A percentile compares a stretch with the other conserved stretches of the same genome.
These are phyloP conservation scores for Taphrina flavorubra DNA, from an alignment of 1,139 yeast genomes.

Conservation along the genomic window DNA sequence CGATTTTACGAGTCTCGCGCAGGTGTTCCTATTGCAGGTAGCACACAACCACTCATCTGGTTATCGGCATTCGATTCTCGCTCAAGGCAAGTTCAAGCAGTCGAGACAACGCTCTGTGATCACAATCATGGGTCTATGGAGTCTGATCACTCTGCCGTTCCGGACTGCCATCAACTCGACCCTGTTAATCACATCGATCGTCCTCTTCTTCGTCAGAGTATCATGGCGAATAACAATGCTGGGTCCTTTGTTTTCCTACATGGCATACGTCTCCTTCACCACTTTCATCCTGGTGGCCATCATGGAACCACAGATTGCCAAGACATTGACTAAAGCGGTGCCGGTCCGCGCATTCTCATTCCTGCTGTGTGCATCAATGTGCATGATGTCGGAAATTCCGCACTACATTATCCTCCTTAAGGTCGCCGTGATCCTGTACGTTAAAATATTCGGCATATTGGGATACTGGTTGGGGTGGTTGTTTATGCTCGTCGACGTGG, in stretches of 20 bases:
- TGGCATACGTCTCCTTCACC: constrained; percentile 19
- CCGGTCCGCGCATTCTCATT: constrained; percentile 7
- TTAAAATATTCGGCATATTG: constrained; percentile 13
- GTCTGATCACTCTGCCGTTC: constrained; percentile 16
- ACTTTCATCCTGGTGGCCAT: constrained; percentile 19
- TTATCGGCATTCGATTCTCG: background rate
- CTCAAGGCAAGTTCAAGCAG: background rate
- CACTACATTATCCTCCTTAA: constrained; percentile 24
- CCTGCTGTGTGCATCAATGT: constrained; percentile 6
- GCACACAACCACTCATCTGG: too few relatives aligned
- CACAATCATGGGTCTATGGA: constrained; percentile 22
- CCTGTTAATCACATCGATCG: background rate
- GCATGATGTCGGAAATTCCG: constrained; percentile 21
- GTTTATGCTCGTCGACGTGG: constrained; percentile 25
- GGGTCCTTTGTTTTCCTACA: constrained; percentile 14
- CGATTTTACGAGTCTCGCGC: background rate
- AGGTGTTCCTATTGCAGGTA: background rate
- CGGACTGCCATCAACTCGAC: background rate
- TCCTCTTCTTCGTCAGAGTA: constrained; percentile 10
- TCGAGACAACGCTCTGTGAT: background rate
- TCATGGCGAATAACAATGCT: constrained; percentile 14
- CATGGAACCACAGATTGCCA: constrained; percentile 5
- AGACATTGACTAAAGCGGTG: background rate
- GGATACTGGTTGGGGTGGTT: constrained; percentile 17
- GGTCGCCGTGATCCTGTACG: constrained; percentile 11